phyloP scores from a whole-genome alignment of 768 basidiomycete genomes.

The Tubosaeta sp. region DNA sequence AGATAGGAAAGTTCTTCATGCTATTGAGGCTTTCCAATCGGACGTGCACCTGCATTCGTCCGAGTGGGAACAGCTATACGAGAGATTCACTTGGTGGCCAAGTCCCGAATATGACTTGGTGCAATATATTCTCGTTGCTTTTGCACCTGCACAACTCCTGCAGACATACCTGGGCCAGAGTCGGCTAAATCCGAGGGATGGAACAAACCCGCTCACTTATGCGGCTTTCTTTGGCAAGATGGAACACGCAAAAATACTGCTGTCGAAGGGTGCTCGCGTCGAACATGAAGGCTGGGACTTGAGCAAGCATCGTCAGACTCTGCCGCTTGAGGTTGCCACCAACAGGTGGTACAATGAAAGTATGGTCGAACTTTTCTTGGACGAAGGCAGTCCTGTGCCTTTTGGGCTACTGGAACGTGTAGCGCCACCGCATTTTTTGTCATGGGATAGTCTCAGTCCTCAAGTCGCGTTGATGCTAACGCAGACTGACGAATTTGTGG shows the following conservation, averaged over 20 bases:
- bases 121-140: neutral
- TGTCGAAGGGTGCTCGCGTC: neutral
- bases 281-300: neutral
- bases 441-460: too few species aligned
- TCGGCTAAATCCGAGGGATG: neutral
- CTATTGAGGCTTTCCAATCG: neutral
- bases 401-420: neutral
- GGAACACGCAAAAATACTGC: neutral
- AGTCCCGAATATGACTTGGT: neutral
- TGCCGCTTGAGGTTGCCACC: neutral
- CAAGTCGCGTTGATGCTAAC: too few species aligned
- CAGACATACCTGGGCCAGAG: neutral
- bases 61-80: constrained; percentile 2
- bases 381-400: neutral
- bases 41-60: neutral
- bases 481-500: constrained; percentile 10
- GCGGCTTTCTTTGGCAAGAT: neutral
- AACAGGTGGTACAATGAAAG: too few species aligned
- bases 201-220: constrained; percentile 2
- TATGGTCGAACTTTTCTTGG: neutral
- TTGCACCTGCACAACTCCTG: neutral
- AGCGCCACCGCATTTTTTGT: neutral
- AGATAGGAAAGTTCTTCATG: neutral
- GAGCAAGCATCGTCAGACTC: neutral
- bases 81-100: neutral